These are phyloP conservation scores for Saksenaea vasiformis DNA, from an alignment of 371 early-diverging fungal genomes.

Conservation along the genomic window DNA sequence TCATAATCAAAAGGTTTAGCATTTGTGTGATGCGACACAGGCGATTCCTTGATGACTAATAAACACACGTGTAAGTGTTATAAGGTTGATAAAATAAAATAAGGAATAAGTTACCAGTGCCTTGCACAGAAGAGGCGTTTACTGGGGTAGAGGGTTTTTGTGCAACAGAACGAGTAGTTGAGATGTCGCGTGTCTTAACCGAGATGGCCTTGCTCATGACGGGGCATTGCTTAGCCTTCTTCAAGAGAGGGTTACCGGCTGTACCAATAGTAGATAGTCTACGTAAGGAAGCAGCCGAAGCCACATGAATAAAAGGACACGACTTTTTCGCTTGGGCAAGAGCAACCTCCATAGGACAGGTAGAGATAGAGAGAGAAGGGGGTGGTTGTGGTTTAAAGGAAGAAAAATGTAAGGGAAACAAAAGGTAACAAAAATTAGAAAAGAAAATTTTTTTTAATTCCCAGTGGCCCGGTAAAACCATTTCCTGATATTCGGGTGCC, in stretches of 20 bases:
- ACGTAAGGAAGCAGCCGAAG: constrained; percentile 77
- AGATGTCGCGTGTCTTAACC: constrained; percentile 59
- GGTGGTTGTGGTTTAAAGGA: constrained; percentile 7
- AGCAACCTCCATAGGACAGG: constrained; percentile 54
- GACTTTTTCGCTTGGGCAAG: constrained; percentile 57
- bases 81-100: neutral
- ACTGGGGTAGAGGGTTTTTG: constrained; percentile 48
- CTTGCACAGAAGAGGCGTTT: constrained; percentile 44
- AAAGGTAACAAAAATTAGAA: constrained; percentile 12
- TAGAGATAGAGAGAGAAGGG: constrained; percentile 12
- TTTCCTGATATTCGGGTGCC: neutral
- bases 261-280: constrained; percentile 58
- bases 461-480: neutral
- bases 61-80: constrained; percentile 9
- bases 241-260: constrained; percentile 57
- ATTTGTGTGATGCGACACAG: constrained; percentile 47
- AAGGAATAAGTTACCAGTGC: constrained; percentile 14
- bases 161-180: constrained; percentile 37
- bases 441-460: constrained; percentile 4
- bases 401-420: constrained; percentile 13
- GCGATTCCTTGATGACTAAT: constrained; percentile 20
- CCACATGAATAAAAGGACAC: constrained; percentile 88
- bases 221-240: constrained; percentile 87
- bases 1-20: constrained; percentile 86
- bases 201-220: constrained; percentile 87